Evolutionary conservation across 2,329 filamentous ascomycete species (phyloP).

Genomic region (Phaeosphaeria sp.): DNA sequence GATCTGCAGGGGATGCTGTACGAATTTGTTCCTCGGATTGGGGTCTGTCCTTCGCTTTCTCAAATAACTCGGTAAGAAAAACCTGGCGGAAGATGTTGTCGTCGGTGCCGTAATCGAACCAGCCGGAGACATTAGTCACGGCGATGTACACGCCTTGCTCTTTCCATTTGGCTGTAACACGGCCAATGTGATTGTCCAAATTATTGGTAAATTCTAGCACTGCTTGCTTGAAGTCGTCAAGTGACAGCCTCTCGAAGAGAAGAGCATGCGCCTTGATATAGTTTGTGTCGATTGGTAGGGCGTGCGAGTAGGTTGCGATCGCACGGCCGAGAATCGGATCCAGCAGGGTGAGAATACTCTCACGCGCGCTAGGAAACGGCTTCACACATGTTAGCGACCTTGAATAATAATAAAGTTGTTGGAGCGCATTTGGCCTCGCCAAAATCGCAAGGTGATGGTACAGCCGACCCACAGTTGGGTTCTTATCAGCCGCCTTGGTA

Average conservation of each 20-base stretch:
- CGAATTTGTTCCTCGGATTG: constrained; percentile 23
- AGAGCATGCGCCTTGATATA: constrained; percentile 71
- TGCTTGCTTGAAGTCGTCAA: constrained; percentile 56
- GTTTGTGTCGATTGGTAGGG: constrained; percentile 59
- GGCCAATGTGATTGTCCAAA: constrained; percentile 65
- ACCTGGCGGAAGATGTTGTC: constrained; percentile 47
- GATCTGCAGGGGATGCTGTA: constrained; percentile 20
- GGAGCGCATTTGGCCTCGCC: constrained; percentile 70
- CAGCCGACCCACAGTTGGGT: constrained; percentile 76
- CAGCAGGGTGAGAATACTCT: constrained; percentile 74
- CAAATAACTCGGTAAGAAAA: constrained; percentile 15
- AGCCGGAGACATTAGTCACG: constrained; percentile 61
- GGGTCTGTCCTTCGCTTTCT: constrained; percentile 11
- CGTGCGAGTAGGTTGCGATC: constrained; percentile 37
- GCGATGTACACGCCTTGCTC: constrained; percentile 65
- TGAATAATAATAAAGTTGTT: constrained; percentile 75
- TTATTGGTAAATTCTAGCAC: constrained; percentile 58
- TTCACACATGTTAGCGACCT: constrained; percentile 73
- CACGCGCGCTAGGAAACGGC: constrained; percentile 71
- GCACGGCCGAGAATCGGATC: constrained; percentile 55
- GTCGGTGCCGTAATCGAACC: constrained; percentile 62
- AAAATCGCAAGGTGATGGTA: constrained; percentile 89
- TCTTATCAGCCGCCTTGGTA: constrained; percentile 76
- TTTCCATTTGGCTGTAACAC: constrained; percentile 60
- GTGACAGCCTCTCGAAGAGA: constrained; percentile 62